Conservation (phyloP, 305 asterid genomes). For the Fraxinus sp. region DNA sequence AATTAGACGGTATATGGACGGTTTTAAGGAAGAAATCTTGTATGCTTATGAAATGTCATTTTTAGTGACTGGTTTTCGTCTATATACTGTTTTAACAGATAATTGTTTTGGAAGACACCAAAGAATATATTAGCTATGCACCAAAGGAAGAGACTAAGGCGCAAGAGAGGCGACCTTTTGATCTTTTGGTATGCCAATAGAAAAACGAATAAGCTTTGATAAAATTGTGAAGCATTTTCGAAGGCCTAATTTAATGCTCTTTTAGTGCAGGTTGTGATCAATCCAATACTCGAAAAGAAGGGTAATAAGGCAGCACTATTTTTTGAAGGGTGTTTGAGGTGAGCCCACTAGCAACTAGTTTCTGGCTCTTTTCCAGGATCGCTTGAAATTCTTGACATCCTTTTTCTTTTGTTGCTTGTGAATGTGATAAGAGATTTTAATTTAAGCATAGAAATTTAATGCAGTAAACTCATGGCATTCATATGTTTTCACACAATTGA, state of each 20-base stretch:
- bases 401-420: background rate
- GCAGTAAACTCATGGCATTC: background rate
- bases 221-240: background rate
- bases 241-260: slow-evolving; percentile 19
- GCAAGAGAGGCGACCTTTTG: slow-evolving; percentile 72
- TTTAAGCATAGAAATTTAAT: background rate
- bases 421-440: background rate
- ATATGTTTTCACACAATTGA: background rate
- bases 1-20: background rate
- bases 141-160: slow-evolving; percentile 58
- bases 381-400: background rate
- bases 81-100: slow-evolving; percentile 48
- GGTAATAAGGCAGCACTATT: slow-evolving; percentile 67
- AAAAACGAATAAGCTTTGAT: background rate
- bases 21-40: background rate
- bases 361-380: background rate
- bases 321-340: slow-evolving; percentile 97
- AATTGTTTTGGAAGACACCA: slow-evolving; percentile 81
- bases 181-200: slow-evolving; percentile 69
- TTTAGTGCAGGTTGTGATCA: slow-evolving; percentile 74
- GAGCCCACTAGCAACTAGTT: slow-evolving; percentile 12
- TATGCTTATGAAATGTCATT: background rate
- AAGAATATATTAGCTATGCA: slow-evolving; percentile 66
- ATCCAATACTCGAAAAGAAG: slow-evolving; percentile 68
- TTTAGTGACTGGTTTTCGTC: background rate